Base-by-base conservation (phyloP, 306 rosid genomes). In the Cicer bijugum region DNA sequence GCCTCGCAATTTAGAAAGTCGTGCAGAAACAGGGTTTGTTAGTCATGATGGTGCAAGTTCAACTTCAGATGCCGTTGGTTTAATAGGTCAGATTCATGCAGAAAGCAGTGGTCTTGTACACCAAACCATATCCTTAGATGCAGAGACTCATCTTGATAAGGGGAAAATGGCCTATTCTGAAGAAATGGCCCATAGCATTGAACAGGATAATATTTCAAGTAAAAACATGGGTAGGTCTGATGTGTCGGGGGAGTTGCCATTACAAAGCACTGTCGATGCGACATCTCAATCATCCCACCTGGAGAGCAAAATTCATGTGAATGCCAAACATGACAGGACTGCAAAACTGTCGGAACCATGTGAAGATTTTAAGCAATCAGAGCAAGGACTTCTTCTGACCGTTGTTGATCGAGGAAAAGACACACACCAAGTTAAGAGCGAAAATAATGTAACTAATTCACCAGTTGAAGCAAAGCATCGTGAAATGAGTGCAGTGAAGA, bases 131-230 rank as follows among this genome's bases (percentile, higher is more conserved):
- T 7, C 72, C 39, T 7, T 46, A 37, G 90, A 84, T 75, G 63
- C 74, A 15, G 87, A 88, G 78, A 78, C 81, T 39, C 65, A 76
- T 61, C 77, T 72, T 75, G 90, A 86, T 65, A 79, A 64, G 75
- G 82, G 53, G 16, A 84, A 86, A 43, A 59, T 59, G 45, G 86
- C 62, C 40, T 73, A 67, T 73, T 48, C 72, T 65, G 84, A 69
- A 14, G 84, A 80, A 67, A 71, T 48, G 65, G 46, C 76, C 38
- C 69, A 53, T 19, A 79, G 67, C 60, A 15, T 23, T 33, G 80
- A 86, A 46, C 69, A 7, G 35, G 83, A 71, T 66, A 40, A 35
- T 73, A 64, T n/a, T 65, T 33, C 44, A 2, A 64, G 56, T 77
- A 72, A 74, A 73, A 78, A 65, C 77, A 58, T 70, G 9, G 84